Percentiles rank a stretch among this genome's conserved stretches.
These are phyloP conservation scores for Excoecaria agallocha DNA, from an alignment of 345 rosid species.

Conservation along the genomic window DNA sequence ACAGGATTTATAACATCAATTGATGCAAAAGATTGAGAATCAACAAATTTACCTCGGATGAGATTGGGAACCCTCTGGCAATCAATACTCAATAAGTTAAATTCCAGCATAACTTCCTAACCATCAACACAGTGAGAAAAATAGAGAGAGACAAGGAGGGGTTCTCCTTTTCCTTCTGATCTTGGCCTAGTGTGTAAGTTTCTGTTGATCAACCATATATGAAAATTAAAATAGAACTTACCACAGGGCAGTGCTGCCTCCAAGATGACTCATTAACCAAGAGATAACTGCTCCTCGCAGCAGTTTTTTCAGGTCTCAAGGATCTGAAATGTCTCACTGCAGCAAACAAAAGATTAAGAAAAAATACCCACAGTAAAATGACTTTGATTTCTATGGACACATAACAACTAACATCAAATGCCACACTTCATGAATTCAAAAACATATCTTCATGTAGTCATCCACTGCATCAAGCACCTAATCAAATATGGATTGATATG, in stretches of 20 bases:
- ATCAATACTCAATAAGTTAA: conserved; percentile 13
- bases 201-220: conserved; percentile 14
- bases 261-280: conserved; percentile 47
- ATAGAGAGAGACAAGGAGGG: neutral
- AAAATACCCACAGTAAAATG: neutral
- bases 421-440: neutral
- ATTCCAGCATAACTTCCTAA: conserved; percentile 16
- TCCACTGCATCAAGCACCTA: neutral
- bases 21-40: conserved; percentile 51
- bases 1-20: conserved; percentile 68
- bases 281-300: conserved; percentile 37
- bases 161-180: neutral
- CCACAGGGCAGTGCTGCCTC: conserved; percentile 49
- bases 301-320: conserved; percentile 44
- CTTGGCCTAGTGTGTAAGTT: conserved; percentile 16
- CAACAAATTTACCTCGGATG: conserved; percentile 64
- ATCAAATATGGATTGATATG: neutral
- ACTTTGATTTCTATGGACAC: neutral
- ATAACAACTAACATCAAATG: neutral
- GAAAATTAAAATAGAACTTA: conserved; percentile 35
- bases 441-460: neutral
- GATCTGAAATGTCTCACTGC: conserved; percentile 64
- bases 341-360: conserved; percentile 11
- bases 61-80: conserved; percentile 66
- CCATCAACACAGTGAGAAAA: neutral